Conservation (phyloP, 768 basidiomycete species). For the Leccinum imitatum region DNA sequence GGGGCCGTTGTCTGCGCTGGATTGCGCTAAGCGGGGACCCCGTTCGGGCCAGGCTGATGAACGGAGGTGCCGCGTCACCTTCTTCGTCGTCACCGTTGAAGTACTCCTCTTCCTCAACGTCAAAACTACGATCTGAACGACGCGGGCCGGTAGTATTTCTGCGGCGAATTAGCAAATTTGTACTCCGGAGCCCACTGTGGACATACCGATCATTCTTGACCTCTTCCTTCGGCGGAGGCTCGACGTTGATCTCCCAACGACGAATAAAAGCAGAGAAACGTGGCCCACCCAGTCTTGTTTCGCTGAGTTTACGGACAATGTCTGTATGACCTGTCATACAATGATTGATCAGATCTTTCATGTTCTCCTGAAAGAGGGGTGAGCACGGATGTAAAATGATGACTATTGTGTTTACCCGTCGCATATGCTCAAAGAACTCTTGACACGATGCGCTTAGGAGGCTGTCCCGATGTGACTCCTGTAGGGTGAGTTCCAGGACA, state of each 20-base stretch:
- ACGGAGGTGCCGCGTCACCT: constrained; percentile 40
- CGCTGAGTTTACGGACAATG: constrained; percentile 61
- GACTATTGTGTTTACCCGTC: constrained; percentile 56
- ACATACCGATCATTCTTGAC: constrained; percentile 52
- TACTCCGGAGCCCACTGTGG: constrained; percentile 9
- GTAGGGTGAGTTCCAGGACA: constrained; percentile 78
- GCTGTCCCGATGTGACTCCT: constrained; percentile 86
- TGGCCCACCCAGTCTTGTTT: constrained; percentile 57
- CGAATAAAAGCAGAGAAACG: constrained; percentile 73
- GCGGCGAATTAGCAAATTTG: constrained; percentile 13
- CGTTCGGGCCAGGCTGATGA: constrained; percentile 29
- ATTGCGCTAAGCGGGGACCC: constrained; percentile 38
- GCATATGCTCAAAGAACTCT: constrained; percentile 92
- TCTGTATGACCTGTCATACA: constrained; percentile 78
- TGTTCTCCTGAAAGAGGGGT: constrained; percentile 62
- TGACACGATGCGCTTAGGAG: constrained; percentile 92
- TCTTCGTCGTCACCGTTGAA: constrained; percentile 91
- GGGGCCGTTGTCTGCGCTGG: constrained; percentile 60
- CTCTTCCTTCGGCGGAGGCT: constrained; percentile 61
- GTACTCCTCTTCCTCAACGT: constrained; percentile 88
- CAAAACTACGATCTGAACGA: constrained; percentile 48
- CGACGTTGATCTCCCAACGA: constrained; percentile 91
- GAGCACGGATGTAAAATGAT: constrained; percentile 3
- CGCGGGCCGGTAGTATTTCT: constrained; percentile 43
- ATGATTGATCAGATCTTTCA: constrained; percentile 80